Percentiles rank a stretch among this genome's conserved stretches.
phyloP scores from a whole-genome alignment of 2,329 filamentous ascomycete genomes.

The Ophiostoma sp. region DNA sequence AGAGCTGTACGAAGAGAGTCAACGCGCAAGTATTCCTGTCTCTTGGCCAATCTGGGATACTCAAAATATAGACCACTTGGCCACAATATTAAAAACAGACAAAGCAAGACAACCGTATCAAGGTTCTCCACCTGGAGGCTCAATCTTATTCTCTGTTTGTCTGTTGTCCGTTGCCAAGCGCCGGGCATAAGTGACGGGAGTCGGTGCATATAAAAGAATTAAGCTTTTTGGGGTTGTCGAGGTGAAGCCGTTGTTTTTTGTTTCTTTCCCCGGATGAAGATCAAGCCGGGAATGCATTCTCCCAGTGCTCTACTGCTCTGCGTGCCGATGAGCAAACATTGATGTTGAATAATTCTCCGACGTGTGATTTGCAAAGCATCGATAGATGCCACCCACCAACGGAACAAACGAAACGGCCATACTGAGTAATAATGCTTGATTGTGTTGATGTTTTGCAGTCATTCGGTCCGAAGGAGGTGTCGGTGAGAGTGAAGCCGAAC shows the following conservation, averaged over 20 bases:
- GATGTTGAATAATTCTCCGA: conserved; percentile 7
- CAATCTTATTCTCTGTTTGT: too few species aligned
- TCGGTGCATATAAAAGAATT: neutral
- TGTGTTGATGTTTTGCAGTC: neutral
- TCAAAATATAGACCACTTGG: neutral
- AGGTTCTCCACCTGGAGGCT: too few species aligned
- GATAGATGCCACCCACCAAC: neutral
- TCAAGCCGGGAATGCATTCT: neutral
- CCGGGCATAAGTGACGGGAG: neutral
- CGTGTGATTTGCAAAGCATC: conserved; percentile 17
- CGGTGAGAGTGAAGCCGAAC: neutral
- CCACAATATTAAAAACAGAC: too few species aligned
- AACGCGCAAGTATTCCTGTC: too few species aligned
- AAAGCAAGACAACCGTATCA: too few species aligned
- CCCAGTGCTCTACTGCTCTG: neutral
- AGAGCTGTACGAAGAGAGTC: too few species aligned
- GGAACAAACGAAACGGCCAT: neutral
- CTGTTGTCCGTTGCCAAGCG: neutral
- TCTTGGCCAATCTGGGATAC: too few species aligned
- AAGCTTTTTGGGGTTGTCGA: neutral
- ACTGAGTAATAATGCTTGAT: neutral
- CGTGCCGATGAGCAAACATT: neutral
- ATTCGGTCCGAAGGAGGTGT: conserved; percentile 8
- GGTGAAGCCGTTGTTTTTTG: neutral
- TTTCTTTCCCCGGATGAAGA: neutral